Evolutionary conservation across 371 early-diverging fungal species (phyloP), one percentile per base, ranked within the genome.

Genomic region (Zopfochytrium polystomum): DNA sequence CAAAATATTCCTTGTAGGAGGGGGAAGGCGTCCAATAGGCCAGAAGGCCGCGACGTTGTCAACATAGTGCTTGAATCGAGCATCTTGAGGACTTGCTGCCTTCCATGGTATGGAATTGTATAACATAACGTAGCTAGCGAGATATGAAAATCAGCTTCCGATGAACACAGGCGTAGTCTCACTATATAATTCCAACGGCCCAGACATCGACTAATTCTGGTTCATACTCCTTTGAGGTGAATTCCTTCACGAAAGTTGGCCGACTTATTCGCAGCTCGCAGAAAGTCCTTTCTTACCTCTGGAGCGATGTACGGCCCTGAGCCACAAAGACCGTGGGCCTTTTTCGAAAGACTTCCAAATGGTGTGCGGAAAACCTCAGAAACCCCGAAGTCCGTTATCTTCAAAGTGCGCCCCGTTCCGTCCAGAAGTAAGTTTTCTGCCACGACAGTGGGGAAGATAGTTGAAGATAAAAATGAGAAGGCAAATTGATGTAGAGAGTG

Each of bases 331-430:
- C 78, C 76, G 34, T 66, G 70, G 0, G 68, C 70, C 51, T 78
- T 76, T 13, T 62, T 60, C 2, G 62, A 32, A 30, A 55, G 44
- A 7, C 42, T 61, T 23, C 70, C 62, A 59, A 79, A 74, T n/a
- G 79, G 79, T 2, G 70, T 85, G 47, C 89, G 80, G 77, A 94
- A 95, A 0, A 96, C 95, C 52, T 92, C 91, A 0, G 97, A 89
- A 4, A 94, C 93, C 26, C 99, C 98, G 85, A 98, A 99, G 75
- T 99, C 98, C 9, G 96, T 91, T 66, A 99, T 95, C 77, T 99
- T 99, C 52, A 98, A 65, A 2, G 72, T 72, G 22, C 85, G 87
- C 47, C 88, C 84, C 22, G 76, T 76, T 2, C 71, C 74, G 49
- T 93, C 91, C 56, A 98, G 68, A 1, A 98, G 77, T 32, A 98